Evolutionary conservation across 2,329 filamentous ascomycete genomes (phyloP), one percentile per base, ranked within the genome.

Genomic region (Cladophialophora chaetospira): DNA sequence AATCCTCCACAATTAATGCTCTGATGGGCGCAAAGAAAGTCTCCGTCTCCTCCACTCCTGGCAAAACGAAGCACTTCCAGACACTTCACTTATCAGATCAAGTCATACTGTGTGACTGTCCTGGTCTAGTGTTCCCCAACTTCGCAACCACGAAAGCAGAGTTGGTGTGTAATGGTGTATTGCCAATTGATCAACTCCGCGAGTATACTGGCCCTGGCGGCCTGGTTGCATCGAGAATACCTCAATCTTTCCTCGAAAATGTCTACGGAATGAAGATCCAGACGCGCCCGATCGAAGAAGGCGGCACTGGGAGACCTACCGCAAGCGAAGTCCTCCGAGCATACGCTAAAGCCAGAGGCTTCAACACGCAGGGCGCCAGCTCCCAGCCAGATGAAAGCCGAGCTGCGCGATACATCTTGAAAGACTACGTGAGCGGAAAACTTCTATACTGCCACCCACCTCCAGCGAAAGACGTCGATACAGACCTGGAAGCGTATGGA

Each of bases 31-130:
- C 94, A 53, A 99, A 97, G 79, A 99, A 97, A 77, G 94, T 99
- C 4, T 97, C 93, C 0, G 95, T 99, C 35, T 99, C 94, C 13
- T 88, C 93, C 11, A 99, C 94, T 1, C 94, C 94, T 3, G 94
- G 94, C 71, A 99, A 99, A 78, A 99, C 94, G 11, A 99, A 99
- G 78, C 94, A 99, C 69, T 99, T 99, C 78, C 94, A 99, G 74
- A 99, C 94, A 1, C 94, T 99, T 57, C 92, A 97, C 71, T 84
- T 99, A 28, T 94, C 89, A 57, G 88, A 94, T 1, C 85, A 86
- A 57, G 91, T 99, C 61, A 83, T 97, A 44, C 83, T 99, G 5
- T 97, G 94, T 74, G 94, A 99, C 85, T 99, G 94, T 70, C 94
- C 94, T 8, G 94, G 94, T 87, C 86, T 99, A 17, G 95, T 99